A percentile compares a stretch with the other conserved stretches of the same genome.
These are phyloP conservation scores for Pyrenula massariospora DNA, from an alignment of 495 filamentous ascomycete genomes.

Conservation along the genomic window DNA sequence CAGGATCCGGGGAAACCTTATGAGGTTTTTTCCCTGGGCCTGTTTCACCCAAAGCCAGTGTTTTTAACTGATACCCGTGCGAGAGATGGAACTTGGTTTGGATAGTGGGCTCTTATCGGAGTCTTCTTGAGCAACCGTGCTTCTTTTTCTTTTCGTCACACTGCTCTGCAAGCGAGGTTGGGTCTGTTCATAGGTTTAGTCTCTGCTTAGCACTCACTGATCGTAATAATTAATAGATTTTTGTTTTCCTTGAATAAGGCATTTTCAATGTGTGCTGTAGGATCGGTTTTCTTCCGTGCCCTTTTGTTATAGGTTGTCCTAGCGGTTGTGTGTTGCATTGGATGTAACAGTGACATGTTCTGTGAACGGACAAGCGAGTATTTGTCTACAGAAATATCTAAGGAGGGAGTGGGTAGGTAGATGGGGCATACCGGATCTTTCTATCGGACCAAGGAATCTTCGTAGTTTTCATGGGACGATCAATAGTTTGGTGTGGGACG, in stretches of 20 bases:
- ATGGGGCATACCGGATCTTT: too few relatives aligned
- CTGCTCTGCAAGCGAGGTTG: neutral
- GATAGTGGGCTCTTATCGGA: conserved; percentile 2
- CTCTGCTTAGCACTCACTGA: conserved; percentile 12
- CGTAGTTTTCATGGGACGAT: too few relatives aligned
- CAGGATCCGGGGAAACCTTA: neutral
- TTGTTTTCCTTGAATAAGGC: neutral
- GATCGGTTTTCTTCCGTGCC: too few relatives aligned
- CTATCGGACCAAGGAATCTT: too few relatives aligned
- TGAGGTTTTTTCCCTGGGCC: neutral
- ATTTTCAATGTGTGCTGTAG: too few relatives aligned
- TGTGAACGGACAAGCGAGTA: too few relatives aligned
- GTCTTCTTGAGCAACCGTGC: conserved; percentile 15
- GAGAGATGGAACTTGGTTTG: conserved; percentile 8
- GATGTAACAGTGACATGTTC: too few relatives aligned
- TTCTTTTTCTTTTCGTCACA: conserved; percentile 7
- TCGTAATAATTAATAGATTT: conserved; percentile 26
- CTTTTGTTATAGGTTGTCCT: too few relatives aligned
- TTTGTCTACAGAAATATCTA: too few relatives aligned
- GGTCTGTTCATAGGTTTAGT: neutral
- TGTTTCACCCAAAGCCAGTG: conserved; percentile 9
- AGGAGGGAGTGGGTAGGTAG: too few relatives aligned
- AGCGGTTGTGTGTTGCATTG: too few relatives aligned
- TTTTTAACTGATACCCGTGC: conserved; percentile 8
- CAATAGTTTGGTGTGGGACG: too few relatives aligned